Conservation (phyloP, 306 rosid species). For the Lotus japonicus region DNA sequence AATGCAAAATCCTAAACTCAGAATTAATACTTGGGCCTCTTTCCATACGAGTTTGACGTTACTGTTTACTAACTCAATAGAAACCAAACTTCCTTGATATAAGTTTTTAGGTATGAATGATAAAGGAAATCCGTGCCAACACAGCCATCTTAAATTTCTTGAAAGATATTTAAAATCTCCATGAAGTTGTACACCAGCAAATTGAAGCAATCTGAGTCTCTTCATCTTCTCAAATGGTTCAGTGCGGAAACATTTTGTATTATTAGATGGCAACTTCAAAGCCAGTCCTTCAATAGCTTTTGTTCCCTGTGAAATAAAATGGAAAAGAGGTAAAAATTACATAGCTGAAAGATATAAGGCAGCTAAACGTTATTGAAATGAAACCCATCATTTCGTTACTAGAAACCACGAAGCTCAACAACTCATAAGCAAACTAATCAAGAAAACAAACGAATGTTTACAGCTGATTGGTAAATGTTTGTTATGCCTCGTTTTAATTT, state of each 20-base stretch:
- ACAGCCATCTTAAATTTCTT: not conserved
- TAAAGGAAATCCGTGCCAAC: conserved; percentile 9
- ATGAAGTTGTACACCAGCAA: not conserved
- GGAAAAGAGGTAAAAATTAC: not conserved
- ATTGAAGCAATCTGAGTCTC: not conserved
- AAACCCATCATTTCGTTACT: not conserved
- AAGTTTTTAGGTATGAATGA: not conserved
- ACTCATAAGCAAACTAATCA: not conserved
- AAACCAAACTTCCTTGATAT: not conserved
- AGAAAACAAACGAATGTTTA: not conserved
- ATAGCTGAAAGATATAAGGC: not conserved
- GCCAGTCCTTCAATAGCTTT: not conserved
- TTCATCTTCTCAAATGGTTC: conserved; percentile 11
- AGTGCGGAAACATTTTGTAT: not conserved
- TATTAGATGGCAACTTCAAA: not conserved
- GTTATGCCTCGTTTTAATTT: too few relatives aligned
- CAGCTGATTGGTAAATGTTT: not conserved
- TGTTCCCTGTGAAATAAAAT: not conserved
- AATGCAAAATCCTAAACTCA: too few relatives aligned
- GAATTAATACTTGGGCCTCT: too few relatives aligned
- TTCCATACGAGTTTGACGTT: not conserved
- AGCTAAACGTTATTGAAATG: not conserved
- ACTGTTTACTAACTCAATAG: not conserved
- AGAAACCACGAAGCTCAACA: not conserved
- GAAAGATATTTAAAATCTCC: conserved; percentile 5